phyloP scores from a whole-genome alignment of 1,284 basidiomycete genomes.

The Ustilago crameri region DNA sequence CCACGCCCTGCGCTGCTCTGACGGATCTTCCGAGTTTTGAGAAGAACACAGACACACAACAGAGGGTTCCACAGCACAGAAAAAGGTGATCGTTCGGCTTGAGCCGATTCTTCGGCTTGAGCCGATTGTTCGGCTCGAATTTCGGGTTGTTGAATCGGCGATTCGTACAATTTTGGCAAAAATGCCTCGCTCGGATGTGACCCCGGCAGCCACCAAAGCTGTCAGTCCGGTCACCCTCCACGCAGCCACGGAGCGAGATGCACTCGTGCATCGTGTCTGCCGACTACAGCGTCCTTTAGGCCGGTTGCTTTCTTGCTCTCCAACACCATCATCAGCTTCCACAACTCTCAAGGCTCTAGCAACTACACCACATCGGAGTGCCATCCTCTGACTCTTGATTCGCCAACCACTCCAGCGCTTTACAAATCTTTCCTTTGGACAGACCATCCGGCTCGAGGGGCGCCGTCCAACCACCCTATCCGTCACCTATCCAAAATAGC shows the following conservation, averaged over 20 bases:
- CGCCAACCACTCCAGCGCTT: no score
- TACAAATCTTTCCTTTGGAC: no score
- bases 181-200: background rate
- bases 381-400: no score
- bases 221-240: conserved; percentile 1
- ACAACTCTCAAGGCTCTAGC: no score
- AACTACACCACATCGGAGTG: no score
- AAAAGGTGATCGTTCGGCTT: conserved; percentile 10
- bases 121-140: background rate
- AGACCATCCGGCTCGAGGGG: conserved; percentile 27
- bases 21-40: conserved; percentile 29
- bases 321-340: background rate
- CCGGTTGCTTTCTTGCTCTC: no score
- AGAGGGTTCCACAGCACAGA: background rate
- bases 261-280: background rate
- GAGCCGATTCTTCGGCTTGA: no score
- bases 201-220: background rate
- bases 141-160: background rate
- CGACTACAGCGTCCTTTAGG: background rate
- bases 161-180: background rate
- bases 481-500: conserved; percentile 25
- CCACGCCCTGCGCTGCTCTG: background rate
- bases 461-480: conserved; percentile 19
- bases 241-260: background rate
- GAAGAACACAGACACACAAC: conserved; percentile 7